Base-by-base conservation (phyloP, 768 basidiomycete species). In the Podaxis sp. region DNA sequence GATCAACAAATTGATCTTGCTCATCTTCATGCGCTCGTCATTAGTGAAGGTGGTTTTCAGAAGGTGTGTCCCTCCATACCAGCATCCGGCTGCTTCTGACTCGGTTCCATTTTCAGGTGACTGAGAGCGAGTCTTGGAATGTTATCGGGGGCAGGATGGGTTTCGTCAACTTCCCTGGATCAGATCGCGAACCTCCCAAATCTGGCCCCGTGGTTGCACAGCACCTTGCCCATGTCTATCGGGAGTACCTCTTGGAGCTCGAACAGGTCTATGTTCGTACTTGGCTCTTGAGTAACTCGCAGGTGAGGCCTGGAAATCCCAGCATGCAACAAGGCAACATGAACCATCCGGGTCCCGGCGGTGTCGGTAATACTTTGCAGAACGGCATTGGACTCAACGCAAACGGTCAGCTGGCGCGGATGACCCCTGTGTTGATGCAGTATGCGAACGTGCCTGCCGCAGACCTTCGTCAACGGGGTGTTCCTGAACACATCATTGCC, bases 141-240 rank as follows among this genome's bases (percentile, higher is more conserved):
- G 75, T 87, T 51, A 83, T 92, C 61, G 90, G 83, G 17, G 90
- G 82, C n/a, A 82, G 80, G 24, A 77, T 92, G 73, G 87, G 85
- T 17, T 84, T 87, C 67, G 80, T 87, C 2, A 80, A 86, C 58
- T 89, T 90, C 66, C 86, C 86, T 2, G 87, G 80, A 3, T 82
- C 75, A 11, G 86, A 84, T 0, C 72, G 77, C 3, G 86, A 89
- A 64, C 88, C 89, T 11, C 78, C 84, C 4, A 86, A 83, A 67
- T 80, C 82, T 28, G 87, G 86, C 3, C 89, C 88, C 2, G 86
- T 74, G 24, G 79, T 84, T 33, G 90, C 88, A 0, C 80, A 81
- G 56, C 84, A 85, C 26, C 74, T 92, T 3, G 79, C 82, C 1
- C 79, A 83, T 65, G 78, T 86, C 26, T 91, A 91, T 74, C 82